phyloP scores from a whole-genome alignment of 208 protist species.

The Giardia muris region DNA sequence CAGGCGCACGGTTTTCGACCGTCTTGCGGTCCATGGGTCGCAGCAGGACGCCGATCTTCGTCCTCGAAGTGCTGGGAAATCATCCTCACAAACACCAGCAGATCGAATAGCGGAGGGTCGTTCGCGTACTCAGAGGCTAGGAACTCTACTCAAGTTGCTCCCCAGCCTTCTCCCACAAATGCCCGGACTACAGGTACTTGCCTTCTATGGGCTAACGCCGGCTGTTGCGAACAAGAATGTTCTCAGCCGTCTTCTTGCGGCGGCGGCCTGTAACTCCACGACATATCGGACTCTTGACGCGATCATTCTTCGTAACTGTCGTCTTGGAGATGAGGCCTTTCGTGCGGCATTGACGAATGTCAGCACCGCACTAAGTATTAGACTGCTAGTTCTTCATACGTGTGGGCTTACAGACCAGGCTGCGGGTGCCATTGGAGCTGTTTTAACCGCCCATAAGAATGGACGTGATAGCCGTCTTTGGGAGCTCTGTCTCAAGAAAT shows the following conservation, averaged over 20 bases:
- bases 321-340: background rate
- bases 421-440: background rate
- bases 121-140: background rate
- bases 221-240: background rate
- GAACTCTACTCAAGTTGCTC: background rate
- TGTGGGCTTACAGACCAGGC: background rate
- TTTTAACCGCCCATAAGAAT: background rate
- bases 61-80: too few species aligned
- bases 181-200: background rate
- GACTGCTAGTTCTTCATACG: background rate
- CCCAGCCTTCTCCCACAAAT: background rate
- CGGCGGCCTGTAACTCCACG: background rate
- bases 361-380: background rate
- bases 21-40: too few species aligned
- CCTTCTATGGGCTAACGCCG: background rate
- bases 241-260: background rate
- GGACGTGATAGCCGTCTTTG: background rate
- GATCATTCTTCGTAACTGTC: background rate
- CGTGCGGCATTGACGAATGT: background rate
- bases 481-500: background rate
- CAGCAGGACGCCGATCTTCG: too few species aligned
- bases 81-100: too few species aligned
- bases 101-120: background rate
- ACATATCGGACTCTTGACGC: background rate
- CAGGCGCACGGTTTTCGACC: too few species aligned